Conservation (phyloP, 805 yeast species). For the Cyberlindnera meyerae region DNA sequence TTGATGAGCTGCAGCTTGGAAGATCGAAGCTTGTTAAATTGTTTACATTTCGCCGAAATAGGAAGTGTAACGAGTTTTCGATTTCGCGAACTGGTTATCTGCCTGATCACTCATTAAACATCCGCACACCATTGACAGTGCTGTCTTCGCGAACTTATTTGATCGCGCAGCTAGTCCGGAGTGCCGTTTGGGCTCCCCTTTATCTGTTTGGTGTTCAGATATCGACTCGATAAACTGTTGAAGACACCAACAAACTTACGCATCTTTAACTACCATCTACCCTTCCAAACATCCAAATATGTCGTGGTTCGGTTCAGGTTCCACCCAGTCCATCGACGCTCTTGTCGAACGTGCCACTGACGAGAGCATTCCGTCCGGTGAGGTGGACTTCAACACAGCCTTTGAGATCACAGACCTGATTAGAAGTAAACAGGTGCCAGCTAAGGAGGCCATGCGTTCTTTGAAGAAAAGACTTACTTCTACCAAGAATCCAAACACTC, state of each 20-base stretch:
- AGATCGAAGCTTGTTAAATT: no score
- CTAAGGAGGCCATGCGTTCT: slow-evolving; percentile 82
- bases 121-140: no score
- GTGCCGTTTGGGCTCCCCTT: no score
- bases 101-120: no score
- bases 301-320: slow-evolving; percentile 26
- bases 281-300: slow-evolving; percentile 5
- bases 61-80: no score
- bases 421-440: slow-evolving; percentile 70
- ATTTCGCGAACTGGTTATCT: no score
- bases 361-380: slow-evolving; percentile 89
- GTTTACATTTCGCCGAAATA: no score
- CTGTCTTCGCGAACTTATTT: background rate
- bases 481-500: slow-evolving; percentile 73
- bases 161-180: background rate
- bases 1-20: no score
- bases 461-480: slow-evolving; percentile 66
- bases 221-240: no score
- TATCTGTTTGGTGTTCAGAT: no score
- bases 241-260: no score
- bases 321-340: slow-evolving; percentile 35
- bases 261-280: no score
- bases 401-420: slow-evolving; percentile 85
- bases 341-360: slow-evolving; percentile 73
- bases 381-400: slow-evolving; percentile 67